Percentiles rank a stretch among this genome's conserved stretches.
phyloP scores from a whole-genome alignment of 2,329 filamentous ascomycete species.

The Cordyceps fumosorosea region DNA sequence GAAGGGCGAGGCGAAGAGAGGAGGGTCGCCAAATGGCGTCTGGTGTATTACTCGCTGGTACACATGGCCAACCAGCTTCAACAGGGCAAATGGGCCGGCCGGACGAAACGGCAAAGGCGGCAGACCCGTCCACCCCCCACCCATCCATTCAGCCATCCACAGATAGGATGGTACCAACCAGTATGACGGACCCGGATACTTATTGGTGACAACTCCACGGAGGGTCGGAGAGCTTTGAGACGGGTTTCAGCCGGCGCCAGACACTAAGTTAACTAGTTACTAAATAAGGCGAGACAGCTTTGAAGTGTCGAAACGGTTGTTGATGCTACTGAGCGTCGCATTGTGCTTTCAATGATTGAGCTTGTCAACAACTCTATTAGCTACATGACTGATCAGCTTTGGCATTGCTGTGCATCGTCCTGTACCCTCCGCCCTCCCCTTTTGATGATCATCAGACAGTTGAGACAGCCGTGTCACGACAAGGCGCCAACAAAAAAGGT shows the following conservation, averaged over 20 bases:
- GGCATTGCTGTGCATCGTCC: background rate
- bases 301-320: background rate
- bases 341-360: background rate
- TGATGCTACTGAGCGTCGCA: background rate
- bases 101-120: conserved; percentile 12
- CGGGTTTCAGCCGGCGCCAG: conserved; percentile 4
- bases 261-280: background rate
- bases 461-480: background rate
- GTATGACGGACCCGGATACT: background rate
- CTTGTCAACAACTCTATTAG: background rate
- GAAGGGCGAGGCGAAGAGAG: background rate
- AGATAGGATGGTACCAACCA: background rate
- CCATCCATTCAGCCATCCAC: background rate
- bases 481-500: background rate
- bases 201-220: background rate
- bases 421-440: background rate
- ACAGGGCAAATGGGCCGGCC: background rate
- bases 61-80: background rate
- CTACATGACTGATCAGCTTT: background rate
- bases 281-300: background rate
- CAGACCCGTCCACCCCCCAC: conserved; percentile 1
- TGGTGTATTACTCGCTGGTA: conserved; percentile 9
- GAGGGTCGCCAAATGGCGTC: conserved; percentile 10
- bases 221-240: conserved; percentile 3
- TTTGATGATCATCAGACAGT: background rate